These are phyloP conservation scores for Hylodesmum podocarpum DNA, from an alignment of 306 rosid species.

Conservation along the genomic window DNA sequence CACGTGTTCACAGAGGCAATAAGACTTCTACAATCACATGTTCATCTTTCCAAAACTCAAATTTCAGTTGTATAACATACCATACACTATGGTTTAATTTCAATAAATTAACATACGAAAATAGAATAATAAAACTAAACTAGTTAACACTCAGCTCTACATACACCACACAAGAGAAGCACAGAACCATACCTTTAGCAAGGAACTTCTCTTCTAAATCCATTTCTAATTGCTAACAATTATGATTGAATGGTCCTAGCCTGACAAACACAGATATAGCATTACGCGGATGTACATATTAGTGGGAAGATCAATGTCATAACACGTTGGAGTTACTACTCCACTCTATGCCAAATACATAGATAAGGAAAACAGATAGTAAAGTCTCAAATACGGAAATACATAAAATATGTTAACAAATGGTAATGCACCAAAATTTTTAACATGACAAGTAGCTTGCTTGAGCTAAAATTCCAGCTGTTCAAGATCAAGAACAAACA, in stretches of 20 bases:
- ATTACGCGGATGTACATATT: background rate
- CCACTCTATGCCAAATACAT: background rate
- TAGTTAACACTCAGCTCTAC: conserved; percentile 15
- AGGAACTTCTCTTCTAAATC: conserved; percentile 70
- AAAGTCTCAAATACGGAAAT: background rate
- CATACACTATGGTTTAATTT: background rate
- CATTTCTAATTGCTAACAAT: conserved; percentile 45
- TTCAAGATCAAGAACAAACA: conserved; percentile 9
- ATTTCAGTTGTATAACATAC: conserved; percentile 2
- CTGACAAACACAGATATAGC: conserved; percentile 30
- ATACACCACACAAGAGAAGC: conserved; percentile 21
- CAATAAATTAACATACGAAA: background rate
- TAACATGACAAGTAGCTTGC: background rate
- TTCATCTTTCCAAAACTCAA: conserved; percentile 22
- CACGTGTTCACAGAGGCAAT: background rate
- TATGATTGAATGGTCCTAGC: conserved; percentile 33
- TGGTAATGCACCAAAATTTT: background rate
- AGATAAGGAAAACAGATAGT: conserved; percentile 1
- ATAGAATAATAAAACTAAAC: conserved; percentile 21
- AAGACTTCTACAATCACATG: background rate
- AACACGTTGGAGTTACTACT: background rate
- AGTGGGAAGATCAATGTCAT: conserved; percentile 14
- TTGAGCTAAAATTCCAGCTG: background rate
- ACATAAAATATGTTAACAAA: conserved; percentile 9
- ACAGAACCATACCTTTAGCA: conserved; percentile 57